Conservation (phyloP, 2,329 filamentous ascomycete genomes). For the Aspergillus novoparasiticus region DNA sequence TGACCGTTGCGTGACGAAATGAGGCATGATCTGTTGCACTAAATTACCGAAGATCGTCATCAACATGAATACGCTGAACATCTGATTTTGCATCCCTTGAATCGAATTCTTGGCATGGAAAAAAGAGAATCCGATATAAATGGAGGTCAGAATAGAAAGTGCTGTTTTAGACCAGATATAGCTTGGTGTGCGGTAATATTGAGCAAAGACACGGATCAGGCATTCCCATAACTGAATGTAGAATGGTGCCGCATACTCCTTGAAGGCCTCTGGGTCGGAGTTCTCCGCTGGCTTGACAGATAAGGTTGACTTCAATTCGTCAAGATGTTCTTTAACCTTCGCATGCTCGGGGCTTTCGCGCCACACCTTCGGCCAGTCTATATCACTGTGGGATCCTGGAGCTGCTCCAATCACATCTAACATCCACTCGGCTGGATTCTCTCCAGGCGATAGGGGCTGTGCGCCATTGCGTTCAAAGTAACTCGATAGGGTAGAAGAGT, state of each 20-base stretch:
- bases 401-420: conserved; percentile 61
- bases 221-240: conserved; percentile 66
- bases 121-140: conserved; percentile 85
- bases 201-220: conserved; percentile 76
- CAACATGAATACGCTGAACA: conserved; percentile 86
- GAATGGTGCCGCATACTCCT: conserved; percentile 80
- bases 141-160: conserved; percentile 64
- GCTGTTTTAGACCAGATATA: conserved; percentile 83
- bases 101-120: conserved; percentile 71
- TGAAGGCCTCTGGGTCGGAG: conserved; percentile 59
- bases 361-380: conserved; percentile 68
- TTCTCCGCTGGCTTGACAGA: conserved; percentile 40
- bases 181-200: conserved; percentile 86
- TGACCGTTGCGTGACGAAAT: conserved; percentile 59
- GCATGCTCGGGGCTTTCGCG: conserved; percentile 59
- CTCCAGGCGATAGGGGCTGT: conserved; percentile 58
- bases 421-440: conserved; percentile 78
- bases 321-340: conserved; percentile 58
- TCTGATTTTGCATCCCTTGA: conserved; percentile 84
- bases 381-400: conserved; percentile 61
- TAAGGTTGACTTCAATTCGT: conserved; percentile 49
- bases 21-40: conserved; percentile 57
- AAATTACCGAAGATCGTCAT: conserved; percentile 72
- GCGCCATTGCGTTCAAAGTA: conserved; percentile 70
- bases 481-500: conserved; percentile 57